A percentile compares a stretch with the other conserved stretches of the same genome.
Evolutionary conservation across 2,329 filamentous ascomycete species (phyloP).

Genomic region (Cordyceps militaris): DNA sequence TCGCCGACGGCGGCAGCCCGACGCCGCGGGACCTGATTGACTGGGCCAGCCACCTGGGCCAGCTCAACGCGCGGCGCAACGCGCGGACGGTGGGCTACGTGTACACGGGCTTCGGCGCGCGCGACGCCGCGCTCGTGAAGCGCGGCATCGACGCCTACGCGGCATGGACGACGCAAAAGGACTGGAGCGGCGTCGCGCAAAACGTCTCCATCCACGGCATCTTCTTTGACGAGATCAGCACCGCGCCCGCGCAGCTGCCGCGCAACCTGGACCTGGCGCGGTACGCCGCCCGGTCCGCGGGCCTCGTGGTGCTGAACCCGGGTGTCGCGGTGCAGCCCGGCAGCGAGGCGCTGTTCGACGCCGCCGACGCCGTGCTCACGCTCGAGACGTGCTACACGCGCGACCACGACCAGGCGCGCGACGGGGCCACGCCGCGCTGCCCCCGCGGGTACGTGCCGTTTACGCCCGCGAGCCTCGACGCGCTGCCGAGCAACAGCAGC

Average conservation of each 20-base stretch:
- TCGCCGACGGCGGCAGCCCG: background rate
- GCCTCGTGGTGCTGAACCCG: background rate
- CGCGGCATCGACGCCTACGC: background rate
- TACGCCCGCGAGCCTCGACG: background rate
- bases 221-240: constrained; percentile 10
- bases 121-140: background rate
- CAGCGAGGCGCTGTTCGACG: background rate
- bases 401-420: background rate
- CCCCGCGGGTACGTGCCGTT: background rate
- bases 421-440: background rate
- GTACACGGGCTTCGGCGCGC: background rate
- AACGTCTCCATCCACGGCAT: constrained; percentile 4
- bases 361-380: background rate
- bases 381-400: constrained; percentile 9
- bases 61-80: background rate
- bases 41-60: background rate
- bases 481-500: background rate
- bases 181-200: background rate
- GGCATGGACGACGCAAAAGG: background rate
- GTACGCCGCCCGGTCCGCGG: background rate
- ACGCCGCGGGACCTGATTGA: background rate
- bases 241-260: background rate
- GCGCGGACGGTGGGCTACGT: background rate
- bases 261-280: background rate
- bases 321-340: background rate